Evolutionary conservation across 768 basidiomycete species (phyloP).

Genomic region (Termitomyces sp.): DNA sequence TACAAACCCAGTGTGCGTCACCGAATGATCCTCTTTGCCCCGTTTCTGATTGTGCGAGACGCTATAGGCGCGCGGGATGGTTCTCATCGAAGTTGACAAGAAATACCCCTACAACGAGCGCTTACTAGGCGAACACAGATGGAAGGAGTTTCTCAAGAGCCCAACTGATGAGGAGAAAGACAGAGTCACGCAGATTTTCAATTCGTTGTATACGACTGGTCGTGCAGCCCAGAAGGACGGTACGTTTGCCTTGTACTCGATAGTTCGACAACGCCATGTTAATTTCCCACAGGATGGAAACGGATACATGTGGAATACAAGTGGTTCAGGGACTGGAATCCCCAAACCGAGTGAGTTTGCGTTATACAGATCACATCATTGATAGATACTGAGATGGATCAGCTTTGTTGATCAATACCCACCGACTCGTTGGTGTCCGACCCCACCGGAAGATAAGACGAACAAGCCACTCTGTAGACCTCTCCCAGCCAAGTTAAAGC

Average conservation of each 20-base stretch:
- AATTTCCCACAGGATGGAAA: slow-evolving; percentile 40
- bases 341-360: slow-evolving; percentile 25
- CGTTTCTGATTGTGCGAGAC: slow-evolving; percentile 1
- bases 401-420: slow-evolving; percentile 35
- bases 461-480: slow-evolving; percentile 40
- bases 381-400: slow-evolving; percentile 7
- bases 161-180: slow-evolving; percentile 31
- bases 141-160: slow-evolving; percentile 38
- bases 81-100: slow-evolving; percentile 43
- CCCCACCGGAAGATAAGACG: slow-evolving; percentile 37
- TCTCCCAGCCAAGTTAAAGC: slow-evolving; percentile 28
- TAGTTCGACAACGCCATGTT: neutral
- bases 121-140: slow-evolving; percentile 47
- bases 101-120: slow-evolving; percentile 25
- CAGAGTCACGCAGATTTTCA: slow-evolving; percentile 35
- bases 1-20: slow-evolving; percentile 40
- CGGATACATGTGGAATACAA: slow-evolving; percentile 31
- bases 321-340: slow-evolving; percentile 38
- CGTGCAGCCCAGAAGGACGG: slow-evolving; percentile 46
- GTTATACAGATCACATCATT: neutral
- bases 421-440: slow-evolving; percentile 30
- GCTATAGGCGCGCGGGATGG: slow-evolving; percentile 37
- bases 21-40: neutral
- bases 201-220: slow-evolving; percentile 33
- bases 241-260: slow-evolving; percentile 17